phyloP scores from a whole-genome alignment of 1,284 basidiomycete genomes.

The Fomitopsis palustris region DNA sequence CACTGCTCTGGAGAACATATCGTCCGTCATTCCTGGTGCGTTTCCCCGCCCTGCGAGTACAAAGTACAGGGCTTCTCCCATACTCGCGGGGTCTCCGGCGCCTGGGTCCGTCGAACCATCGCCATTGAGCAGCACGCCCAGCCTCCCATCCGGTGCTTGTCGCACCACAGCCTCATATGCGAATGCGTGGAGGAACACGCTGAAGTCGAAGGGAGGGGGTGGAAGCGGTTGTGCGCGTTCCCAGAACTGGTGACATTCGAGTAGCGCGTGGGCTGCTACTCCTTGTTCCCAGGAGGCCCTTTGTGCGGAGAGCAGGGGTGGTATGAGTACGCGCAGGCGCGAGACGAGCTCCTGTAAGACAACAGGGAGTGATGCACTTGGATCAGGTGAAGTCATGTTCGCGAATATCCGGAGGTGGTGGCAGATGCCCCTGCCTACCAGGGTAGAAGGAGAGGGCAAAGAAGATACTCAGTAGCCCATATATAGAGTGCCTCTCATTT shows the following conservation, averaged over 20 bases:
- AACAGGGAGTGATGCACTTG: not conserved
- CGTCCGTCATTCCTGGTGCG: not conserved
- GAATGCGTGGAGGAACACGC: conserved; percentile 16
- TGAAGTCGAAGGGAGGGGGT: conserved; percentile 5
- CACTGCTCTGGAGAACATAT: conserved; percentile 3
- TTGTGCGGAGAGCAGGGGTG: conserved; percentile 17
- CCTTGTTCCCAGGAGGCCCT: conserved; percentile 26
- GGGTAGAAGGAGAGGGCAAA: too few relatives aligned
- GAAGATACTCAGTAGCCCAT: too few relatives aligned
- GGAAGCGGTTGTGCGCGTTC: not conserved
- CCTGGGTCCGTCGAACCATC: conserved; percentile 18
- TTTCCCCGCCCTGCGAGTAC: conserved; percentile 8
- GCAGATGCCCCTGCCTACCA: not conserved
- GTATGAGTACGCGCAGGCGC: conserved; percentile 11
- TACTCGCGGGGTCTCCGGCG: conserved; percentile 20
- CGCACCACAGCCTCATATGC: conserved; percentile 21
- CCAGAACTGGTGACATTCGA: conserved; percentile 16
- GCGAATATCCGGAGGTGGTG: not conserved
- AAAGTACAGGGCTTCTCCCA: conserved; percentile 17
- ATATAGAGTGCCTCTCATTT: too few relatives aligned
- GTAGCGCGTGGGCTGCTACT: conserved; percentile 20
- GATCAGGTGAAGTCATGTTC: not conserved
- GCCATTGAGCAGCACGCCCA: conserved; percentile 19
- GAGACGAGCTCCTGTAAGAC: not conserved
- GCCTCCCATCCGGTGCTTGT: conserved; percentile 19